Evolutionary conservation across 768 basidiomycete genomes (phyloP), one percentile per base, ranked within the genome.

Genomic region (Trametes meyenii): DNA sequence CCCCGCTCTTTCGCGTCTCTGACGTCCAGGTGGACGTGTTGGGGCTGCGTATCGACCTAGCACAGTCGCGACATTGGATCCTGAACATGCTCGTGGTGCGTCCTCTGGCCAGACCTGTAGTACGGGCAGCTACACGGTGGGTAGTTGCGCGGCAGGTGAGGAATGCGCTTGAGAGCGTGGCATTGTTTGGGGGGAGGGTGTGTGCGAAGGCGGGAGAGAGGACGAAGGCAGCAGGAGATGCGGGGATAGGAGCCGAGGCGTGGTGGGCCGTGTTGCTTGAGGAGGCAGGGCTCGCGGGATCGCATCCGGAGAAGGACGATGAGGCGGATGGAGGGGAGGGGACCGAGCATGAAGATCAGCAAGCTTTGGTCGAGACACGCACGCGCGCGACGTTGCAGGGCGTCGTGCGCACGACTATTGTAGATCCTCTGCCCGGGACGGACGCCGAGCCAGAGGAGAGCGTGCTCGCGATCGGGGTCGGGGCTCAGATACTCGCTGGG

Each of bases 41-140:
- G 1, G 69, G 70, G 1, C 58, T 72, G 12, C 57, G 36, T 21
- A 46, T 73, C 29, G 26, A 51, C 1, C 54, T 72, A 50, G 60
- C 64, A n/a, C 44, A 52, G 24, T 70, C 63, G 51, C 64, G 59
- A 33, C 72, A 73, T 50, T 71, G 70, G 71, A 49, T 73, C n/a
- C 40, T 73, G 24, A 73, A 72, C 59, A 59, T 58, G 55, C 50
- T 70, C 19, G 35, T 72, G 35, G 36, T 72, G 10, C 71, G 67
- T 38, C 72, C 71, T 14, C 60, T 73, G 16, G 58, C 67, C 0
- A 67, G 67, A 6, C 67, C 67, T 10, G 13, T 67, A 21, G 66
- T 50, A 26, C 50, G 67, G 4, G 11, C 38, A 0, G 63, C 62
- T 35, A 52, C 65, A 14, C 53, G 53, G 8, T 54, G 61, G 21